Conservation (phyloP, 2,329 filamentous ascomycete species). For the Fusarium luffae region DNA sequence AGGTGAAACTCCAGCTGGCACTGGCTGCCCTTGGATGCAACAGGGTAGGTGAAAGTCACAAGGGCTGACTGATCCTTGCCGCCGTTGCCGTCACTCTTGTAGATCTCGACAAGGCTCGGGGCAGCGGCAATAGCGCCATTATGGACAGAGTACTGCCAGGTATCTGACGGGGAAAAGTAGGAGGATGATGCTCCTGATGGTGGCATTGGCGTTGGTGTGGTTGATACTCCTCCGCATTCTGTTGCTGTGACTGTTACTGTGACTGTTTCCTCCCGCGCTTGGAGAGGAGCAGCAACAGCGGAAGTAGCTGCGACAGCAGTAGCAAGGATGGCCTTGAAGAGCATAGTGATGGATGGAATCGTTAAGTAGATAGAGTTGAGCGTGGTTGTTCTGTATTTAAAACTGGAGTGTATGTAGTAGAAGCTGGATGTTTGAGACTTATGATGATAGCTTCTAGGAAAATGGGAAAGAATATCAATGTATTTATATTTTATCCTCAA, state of each 20-base stretch:
- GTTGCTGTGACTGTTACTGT: too few species aligned
- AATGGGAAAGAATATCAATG: neutral
- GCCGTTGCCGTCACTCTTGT: neutral
- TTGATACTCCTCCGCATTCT: too few species aligned
- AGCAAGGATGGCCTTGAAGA: neutral
- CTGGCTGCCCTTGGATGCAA: neutral
- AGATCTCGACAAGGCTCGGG: neutral
- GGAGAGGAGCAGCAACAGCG: slow-evolving; percentile 1
- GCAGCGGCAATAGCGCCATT: neutral
- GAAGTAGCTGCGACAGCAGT: neutral
- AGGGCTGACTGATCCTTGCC: slow-evolving; percentile 6
- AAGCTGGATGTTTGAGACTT: neutral
- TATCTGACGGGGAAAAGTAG: neutral
- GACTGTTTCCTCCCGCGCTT: neutral
- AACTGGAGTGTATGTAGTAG: neutral
- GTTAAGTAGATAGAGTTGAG: neutral
- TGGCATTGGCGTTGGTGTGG: too few species aligned
- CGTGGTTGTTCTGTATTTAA: neutral
- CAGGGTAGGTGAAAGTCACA: slow-evolving; percentile 1
- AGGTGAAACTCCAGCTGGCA: slow-evolving; percentile 6
- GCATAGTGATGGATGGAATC: neutral
- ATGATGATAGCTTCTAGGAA: neutral
- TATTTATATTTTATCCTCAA: neutral
- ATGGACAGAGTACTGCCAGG: slow-evolving; percentile 2
- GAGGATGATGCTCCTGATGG: neutral